Evolutionary conservation across 768 basidiomycete species (phyloP), one percentile per base, ranked within the genome.

Genomic region (Boletus reticuloceps): DNA sequence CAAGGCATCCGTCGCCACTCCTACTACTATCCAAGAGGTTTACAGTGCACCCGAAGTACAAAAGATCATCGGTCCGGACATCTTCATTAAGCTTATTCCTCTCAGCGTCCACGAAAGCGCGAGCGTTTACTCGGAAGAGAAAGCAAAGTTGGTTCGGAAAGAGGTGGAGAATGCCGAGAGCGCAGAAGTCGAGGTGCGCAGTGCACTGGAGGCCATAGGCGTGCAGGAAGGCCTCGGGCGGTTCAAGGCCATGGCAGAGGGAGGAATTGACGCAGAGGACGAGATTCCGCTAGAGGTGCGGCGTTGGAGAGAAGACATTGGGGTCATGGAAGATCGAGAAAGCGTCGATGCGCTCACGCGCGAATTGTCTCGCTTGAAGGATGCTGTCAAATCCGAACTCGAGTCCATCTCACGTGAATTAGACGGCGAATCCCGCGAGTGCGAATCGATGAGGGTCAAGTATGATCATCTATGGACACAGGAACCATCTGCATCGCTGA

Each of bases 121-220:
- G 14, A 91, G 88, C 55, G 86, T 99, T 14, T 99, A 99, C 71
- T 96, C 94, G 1, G 97, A 99, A 71, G 97, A 99, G 74, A 98
- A 98, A 75, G 97, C 96, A 20, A 98, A 99, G 72, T 68, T 91
- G 27, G 93, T 94, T 9, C 80, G 97, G 39, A 83, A 78, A 6
- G 94, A 98, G 69, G 90, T 89, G 9, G 96, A 98, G 76, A 83
- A 85, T 50, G 88, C 85, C 0, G 95, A 98, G 58, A 75, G 82
- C 22, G 86, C 89, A 0, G 94, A 97, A 65, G 88, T 79, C 6
- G 91, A 95, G 69, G 81, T 82, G 34, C 76, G 83, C 59, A 89
- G 89, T 45, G 84, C 85, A 22, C 69, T 98, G 49, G 94, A 96
- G 46, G 84, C 85, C 29, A 76, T 95, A 57, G 91, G 90, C 1